Evolutionary conservation across 2,329 filamentous ascomycete genomes (phyloP), one percentile per base, ranked within the genome.

Genomic region (Lachnum nothofagi): DNA sequence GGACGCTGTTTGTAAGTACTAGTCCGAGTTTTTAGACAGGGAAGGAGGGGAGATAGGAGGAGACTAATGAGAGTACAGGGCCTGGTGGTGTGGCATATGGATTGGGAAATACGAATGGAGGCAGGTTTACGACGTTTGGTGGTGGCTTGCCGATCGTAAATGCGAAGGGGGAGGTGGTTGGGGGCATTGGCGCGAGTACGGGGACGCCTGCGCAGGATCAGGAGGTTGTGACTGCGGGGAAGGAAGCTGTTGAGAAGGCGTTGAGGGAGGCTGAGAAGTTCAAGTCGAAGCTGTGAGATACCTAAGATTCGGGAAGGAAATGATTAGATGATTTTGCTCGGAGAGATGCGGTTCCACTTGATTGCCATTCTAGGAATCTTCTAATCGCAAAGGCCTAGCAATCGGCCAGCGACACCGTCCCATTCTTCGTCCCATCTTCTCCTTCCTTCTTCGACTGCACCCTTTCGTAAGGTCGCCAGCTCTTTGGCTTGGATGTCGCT

Each of bases 381-480:
- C 29, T 52, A 61, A 31, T 60, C 60, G 48, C 55, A 58, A 8
- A 78, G 56, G 8, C 76, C 82, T 45, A 96, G 76, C 3, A 95
- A 68, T 40, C 76, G 78, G 9, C 85, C 88, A 6, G 91, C 86
- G 38, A 95, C 83, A 8, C 79, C 76, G 72, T 94, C 82, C 93
- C 93, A 98, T 65, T 96, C 90, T 58, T 90, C 86, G 60, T 94
- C 85, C 93, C 93, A 98, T 39, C 91, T 77, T 48, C 84, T 74
- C 37, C 74, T 74, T 29, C 88, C 88, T 67, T 97, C 91, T 54
- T 77, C 72, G 24, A 82, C 66, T 1, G 91, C 91, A 0, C 91
- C 90, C 34, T 72, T 63, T 60, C 80, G 86, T 59, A 95, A 66
- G 3, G 35, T 68, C 29, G 70, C 70, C 34, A 96, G 68, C 60